Evolutionary conservation across 495 filamentous ascomycete genomes (phyloP).

Genomic region (Neurospora sp.): DNA sequence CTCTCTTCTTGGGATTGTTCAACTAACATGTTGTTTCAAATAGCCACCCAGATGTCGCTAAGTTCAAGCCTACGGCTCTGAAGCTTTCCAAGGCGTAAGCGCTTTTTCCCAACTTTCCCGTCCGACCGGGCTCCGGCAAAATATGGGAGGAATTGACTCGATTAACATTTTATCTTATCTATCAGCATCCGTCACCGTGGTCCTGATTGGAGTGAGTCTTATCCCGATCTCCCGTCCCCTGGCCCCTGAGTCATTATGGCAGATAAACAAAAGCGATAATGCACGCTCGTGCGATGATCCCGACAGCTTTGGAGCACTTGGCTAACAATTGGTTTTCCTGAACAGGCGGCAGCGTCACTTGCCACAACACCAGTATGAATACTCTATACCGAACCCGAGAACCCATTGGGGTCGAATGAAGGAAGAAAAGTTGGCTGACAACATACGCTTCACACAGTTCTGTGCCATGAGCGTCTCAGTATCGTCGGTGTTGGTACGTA

Average conservation of each 20-base stretch:
- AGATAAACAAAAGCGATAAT: constrained; percentile 7
- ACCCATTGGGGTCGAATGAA: not conserved
- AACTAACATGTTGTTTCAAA: constrained; percentile 13
- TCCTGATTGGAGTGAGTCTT: constrained; percentile 90
- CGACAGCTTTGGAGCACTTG: not conserved
- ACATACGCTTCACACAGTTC: constrained; percentile 45
- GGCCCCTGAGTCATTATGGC: constrained; percentile 13
- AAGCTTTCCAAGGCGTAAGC: constrained; percentile 91
- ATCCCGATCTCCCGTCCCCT: not conserved
- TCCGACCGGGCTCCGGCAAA: not conserved
- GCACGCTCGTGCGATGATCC: constrained; percentile 1
- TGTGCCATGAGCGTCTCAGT: constrained; percentile 92
- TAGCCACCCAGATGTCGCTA: constrained; percentile 89
- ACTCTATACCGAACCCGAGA: not conserved
- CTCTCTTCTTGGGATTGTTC: not conserved
- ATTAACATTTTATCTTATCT: constrained; percentile 30
- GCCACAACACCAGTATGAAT: constrained; percentile 73
- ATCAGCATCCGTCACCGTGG: constrained; percentile 88
- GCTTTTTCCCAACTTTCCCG: constrained; percentile 2
- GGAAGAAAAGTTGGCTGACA: constrained; percentile 12
- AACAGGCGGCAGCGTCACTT: constrained; percentile 78
- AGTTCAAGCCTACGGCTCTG: constrained; percentile 94
- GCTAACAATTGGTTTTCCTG: constrained; percentile 10
- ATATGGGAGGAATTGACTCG: constrained; percentile 8
- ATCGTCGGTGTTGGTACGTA: constrained; percentile 78